phyloP scores from a whole-genome alignment of 441 rosid species.

The Rhodomyrtus psidioides region DNA sequence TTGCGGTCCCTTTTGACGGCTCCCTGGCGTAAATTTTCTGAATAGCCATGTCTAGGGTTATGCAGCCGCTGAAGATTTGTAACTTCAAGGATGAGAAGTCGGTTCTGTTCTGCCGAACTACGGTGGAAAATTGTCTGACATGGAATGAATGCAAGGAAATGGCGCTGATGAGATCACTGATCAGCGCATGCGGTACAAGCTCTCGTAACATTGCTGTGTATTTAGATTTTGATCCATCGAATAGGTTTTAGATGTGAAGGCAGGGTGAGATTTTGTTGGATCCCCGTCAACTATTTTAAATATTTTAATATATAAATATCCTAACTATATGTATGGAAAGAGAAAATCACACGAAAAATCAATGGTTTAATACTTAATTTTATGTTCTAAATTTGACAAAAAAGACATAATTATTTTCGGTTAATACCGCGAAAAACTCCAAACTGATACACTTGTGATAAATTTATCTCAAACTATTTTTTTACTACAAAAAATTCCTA shows the following conservation, averaged over 20 bases:
- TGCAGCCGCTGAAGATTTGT: not conserved
- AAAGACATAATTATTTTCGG: no score
- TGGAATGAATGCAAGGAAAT: not conserved
- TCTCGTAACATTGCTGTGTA: accelerated
- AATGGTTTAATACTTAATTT: no score
- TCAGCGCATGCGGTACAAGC: not conserved
- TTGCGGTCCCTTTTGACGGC: not conserved
- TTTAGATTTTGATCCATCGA: not conserved
- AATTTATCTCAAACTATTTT: no score
- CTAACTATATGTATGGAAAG: no score
- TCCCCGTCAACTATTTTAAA: no score
- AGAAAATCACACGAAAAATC: no score
- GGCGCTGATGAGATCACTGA: not conserved
- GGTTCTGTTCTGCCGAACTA: not conserved
- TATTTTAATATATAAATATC: no score
- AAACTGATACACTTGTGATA: no score
- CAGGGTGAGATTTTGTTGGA: accelerated
- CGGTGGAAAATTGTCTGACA: not conserved
- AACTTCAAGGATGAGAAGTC: not conserved
- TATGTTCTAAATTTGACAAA: no score
- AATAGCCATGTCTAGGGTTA: not conserved
- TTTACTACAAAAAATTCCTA: no score
- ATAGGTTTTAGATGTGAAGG: not conserved
- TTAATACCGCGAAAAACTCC: no score
- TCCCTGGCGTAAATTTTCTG: not conserved